Percentiles rank a stretch among this genome's conserved stretches.
These are phyloP conservation scores for Spergularia azorica DNA, from an alignment of 179 eudicot genomes.

Conservation along the genomic window DNA sequence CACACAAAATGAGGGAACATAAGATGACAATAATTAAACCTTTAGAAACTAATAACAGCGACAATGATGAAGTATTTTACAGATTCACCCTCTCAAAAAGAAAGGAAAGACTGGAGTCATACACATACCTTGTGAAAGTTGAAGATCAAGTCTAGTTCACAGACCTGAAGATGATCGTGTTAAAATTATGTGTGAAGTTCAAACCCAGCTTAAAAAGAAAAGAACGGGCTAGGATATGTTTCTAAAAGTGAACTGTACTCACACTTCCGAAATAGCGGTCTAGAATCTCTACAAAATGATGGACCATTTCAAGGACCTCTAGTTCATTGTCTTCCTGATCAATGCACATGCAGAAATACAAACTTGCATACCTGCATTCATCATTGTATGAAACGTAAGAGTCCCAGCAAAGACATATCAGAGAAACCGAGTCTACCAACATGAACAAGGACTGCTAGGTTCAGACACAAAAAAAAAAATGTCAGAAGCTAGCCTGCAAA, in stretches of 20 bases:
- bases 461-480: too few relatives aligned
- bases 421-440: background rate
- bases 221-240: background rate
- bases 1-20: slow-evolving; percentile 5
- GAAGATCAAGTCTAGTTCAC: slow-evolving; percentile 92
- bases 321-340: slow-evolving; percentile 92
- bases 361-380: slow-evolving; percentile 82
- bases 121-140: slow-evolving; percentile 87
- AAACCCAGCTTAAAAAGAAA: background rate
- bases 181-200: background rate
- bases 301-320: slow-evolving; percentile 90
- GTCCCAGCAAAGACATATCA: too few relatives aligned
- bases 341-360: slow-evolving; percentile 97
- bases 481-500: too few relatives aligned
- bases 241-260: slow-evolving; percentile 33
- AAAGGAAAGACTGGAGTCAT: background rate
- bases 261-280: slow-evolving; percentile 99
- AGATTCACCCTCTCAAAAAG: too few relatives aligned
- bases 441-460: background rate
- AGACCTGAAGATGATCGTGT: slow-evolving; percentile 52
- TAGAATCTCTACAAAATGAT: slow-evolving; percentile 91
- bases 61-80: too few relatives aligned
- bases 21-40: background rate
- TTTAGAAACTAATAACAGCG: too few relatives aligned
- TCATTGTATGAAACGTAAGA: background rate